Evolutionary conservation across 495 filamentous ascomycete species (phyloP), one percentile per base, ranked within the genome.

Genomic region (Penicillium egyptiacum): DNA sequence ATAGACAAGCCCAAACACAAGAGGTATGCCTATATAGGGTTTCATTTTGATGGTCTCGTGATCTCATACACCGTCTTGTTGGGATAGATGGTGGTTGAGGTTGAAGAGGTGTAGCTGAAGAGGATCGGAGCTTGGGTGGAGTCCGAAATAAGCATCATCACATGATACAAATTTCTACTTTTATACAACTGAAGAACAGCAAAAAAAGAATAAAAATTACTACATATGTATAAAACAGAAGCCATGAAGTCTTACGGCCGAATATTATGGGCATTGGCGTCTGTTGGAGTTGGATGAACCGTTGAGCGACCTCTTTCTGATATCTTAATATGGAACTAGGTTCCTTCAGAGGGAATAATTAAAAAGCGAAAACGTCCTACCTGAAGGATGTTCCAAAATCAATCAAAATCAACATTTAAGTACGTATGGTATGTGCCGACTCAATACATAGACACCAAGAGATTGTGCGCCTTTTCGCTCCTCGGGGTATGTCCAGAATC

Each of bases 21-120:
- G 84, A 11, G 88, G 82, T 17, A 86, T 71, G 43, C 88, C 88
- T 66, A 90, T 81, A 53, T 83, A 74, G 54, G 87, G 79, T 65
- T 88, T 89, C 88, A 92, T 92, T 35, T 41, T 67, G 55, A 4
- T 19, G 12, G 45, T 14, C n/a, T 14, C 17, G 25, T 16, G 16
- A 25, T 17, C 25, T 6, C 19, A 2, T 11, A 6, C 1, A 40
- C n/a, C 17, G 11, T 53, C 25, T 11, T 53, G 37, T 8, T 42
- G 35, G 25, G 5, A 23, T 17, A 30, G 20, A 51, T 12, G 11
- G 20, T 41, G 26, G 46, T 50, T 55, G 55, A 20, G 22, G 23
- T 42, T 54, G 33, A 42, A 19, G 20, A 26, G 33, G 5, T 47
- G 19, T 28, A 30, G 19, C 9, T 51, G 39, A 22, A 23, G 59